Conservation (phyloP, 1,284 basidiomycete genomes). For the Flammula alnicola region DNA sequence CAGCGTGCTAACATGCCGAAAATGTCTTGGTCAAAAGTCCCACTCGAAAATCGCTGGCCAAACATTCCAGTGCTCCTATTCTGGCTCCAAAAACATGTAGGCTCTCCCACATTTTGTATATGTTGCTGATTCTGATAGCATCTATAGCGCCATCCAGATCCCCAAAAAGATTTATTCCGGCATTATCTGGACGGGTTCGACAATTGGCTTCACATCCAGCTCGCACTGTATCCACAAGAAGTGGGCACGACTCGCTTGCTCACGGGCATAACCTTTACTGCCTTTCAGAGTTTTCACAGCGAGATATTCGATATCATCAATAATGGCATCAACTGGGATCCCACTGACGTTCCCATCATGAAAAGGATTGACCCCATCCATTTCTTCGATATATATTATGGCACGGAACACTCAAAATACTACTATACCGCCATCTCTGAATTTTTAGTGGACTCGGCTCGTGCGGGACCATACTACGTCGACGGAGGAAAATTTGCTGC, state of each 20-base stretch:
- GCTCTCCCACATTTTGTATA: too few species aligned
- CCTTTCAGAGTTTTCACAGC: not conserved
- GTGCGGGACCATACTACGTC: not conserved
- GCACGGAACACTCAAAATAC: not conserved
- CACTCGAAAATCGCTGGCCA: conserved; percentile 1
- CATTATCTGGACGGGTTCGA: not conserved
- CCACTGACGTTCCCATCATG: not conserved
- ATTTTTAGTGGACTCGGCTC: not conserved
- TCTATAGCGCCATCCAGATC: not conserved
- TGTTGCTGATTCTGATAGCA: too few species aligned
- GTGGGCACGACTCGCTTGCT: not conserved
- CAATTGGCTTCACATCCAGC: conserved; percentile 1
- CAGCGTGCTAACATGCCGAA: not conserved
- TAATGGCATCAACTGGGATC: conserved; percentile 1
- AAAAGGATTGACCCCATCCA: not conserved
- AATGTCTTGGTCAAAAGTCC: not conserved
- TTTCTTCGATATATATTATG: not conserved
- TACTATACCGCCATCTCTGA: conserved; percentile 1
- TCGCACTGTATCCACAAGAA: not conserved
- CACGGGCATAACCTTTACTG: not conserved
- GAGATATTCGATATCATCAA: not conserved
- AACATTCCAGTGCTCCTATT: conserved; percentile 1
- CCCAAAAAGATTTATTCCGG: not conserved
- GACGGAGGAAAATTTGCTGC: not conserved
- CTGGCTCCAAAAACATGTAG: conserved; percentile 1